Conservation (phyloP, 75 land plant species). For the Adiantum capillusveneris region DNA sequence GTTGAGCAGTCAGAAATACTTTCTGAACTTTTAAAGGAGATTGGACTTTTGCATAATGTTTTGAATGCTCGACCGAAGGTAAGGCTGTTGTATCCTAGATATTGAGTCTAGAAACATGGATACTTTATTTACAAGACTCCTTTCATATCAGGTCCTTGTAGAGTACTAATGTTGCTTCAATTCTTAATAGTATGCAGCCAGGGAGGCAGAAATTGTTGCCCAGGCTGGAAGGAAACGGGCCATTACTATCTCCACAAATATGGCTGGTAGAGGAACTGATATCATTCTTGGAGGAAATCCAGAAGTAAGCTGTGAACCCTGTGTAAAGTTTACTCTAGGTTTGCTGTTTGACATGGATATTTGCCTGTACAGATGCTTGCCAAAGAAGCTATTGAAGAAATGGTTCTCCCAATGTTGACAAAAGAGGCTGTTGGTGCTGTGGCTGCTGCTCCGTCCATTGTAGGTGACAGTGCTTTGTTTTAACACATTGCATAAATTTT, state of each 20-base stretch:
- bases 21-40: conserved; percentile 67
- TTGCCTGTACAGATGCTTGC: conserved; percentile 79
- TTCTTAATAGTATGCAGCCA: conserved; percentile 98
- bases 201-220: conserved; percentile 95
- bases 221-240: conserved; percentile 93
- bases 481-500: too few relatives aligned
- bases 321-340: too few relatives aligned
- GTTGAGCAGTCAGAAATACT: conserved; percentile 94
- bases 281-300: conserved; percentile 98
- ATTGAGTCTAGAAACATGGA: too few relatives aligned
- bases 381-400: conserved; percentile 68
- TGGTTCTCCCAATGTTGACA: conserved; percentile 59
- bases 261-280: conserved; percentile 99
- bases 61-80: conserved; percentile 98
- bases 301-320: conserved; percentile 31
- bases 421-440: conserved; percentile 54
- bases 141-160: too few relatives aligned
- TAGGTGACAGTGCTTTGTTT: too few relatives aligned
- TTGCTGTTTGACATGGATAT: neutral
- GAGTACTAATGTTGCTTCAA: too few relatives aligned
- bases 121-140: too few relatives aligned
- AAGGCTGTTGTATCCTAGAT: too few relatives aligned
- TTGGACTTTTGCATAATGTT: conserved; percentile 88
- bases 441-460: conserved; percentile 33
- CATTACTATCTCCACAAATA: conserved; percentile 96